These are phyloP conservation scores for Dunaliella primolecta DNA, from an alignment of 139 green algal genomes.

Conservation along the genomic window DNA sequence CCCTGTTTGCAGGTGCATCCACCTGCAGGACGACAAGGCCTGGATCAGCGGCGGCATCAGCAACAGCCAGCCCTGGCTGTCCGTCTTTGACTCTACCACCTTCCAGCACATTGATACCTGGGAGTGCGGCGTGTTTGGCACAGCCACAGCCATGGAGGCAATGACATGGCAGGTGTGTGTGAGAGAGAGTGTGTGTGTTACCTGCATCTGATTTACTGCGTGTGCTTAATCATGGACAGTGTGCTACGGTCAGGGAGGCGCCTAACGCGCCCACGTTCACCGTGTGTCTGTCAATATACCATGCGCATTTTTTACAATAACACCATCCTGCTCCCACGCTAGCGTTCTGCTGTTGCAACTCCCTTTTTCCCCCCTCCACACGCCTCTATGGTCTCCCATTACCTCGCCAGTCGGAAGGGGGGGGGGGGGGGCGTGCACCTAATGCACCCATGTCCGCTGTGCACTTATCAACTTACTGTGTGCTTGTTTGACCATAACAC, in stretches of 20 bases:
- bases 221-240: background rate
- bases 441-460: too few relatives aligned
- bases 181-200: background rate
- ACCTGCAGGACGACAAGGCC: slow-evolving; percentile 27
- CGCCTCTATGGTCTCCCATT: too few relatives aligned
- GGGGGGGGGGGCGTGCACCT: too few relatives aligned
- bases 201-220: background rate
- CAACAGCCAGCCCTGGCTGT: slow-evolving; percentile 32
- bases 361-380: too few relatives aligned
- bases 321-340: background rate
- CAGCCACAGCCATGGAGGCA: slow-evolving; percentile 28
- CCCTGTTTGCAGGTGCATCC: slow-evolving; percentile 22
- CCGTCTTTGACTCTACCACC: slow-evolving; percentile 36
- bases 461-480: too few relatives aligned
- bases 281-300: background rate
- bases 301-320: background rate
- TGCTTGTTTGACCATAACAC: too few relatives aligned
- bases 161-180: slow-evolving; percentile 18
- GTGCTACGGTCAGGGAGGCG: background rate
- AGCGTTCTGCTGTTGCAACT: too few relatives aligned
- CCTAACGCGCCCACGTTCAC: background rate
- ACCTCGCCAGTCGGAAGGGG: too few relatives aligned
- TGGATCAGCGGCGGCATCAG: slow-evolving; percentile 39
- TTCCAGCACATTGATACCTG: slow-evolving; percentile 41
- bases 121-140: slow-evolving; percentile 23